Conservation (phyloP, 2,329 filamentous ascomycete genomes). For the Anisogramma anomala region DNA sequence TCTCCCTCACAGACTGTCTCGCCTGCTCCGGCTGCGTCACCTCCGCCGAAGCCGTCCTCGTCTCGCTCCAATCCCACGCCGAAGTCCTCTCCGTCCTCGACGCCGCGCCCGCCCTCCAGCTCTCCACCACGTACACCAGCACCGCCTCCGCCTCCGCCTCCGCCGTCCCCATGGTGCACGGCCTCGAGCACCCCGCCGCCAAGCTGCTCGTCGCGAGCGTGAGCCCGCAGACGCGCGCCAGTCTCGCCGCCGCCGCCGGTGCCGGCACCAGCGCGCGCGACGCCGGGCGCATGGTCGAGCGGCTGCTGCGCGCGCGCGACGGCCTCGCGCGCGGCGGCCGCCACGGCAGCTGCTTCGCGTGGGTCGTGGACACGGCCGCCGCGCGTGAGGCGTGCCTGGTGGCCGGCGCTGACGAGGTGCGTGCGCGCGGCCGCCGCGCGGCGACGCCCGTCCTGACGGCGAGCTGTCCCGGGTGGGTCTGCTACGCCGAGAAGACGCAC, state of each 20-base stretch:
- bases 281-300: slow-evolving; percentile 72
- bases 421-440: slow-evolving; percentile 24
- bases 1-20: slow-evolving; percentile 92
- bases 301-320: slow-evolving; percentile 58
- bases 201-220: slow-evolving; percentile 86
- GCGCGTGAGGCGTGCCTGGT: slow-evolving; percentile 76
- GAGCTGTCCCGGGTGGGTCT: slow-evolving; percentile 95
- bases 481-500: slow-evolving; percentile 97
- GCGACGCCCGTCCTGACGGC: slow-evolving; percentile 64
- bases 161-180: slow-evolving; percentile 31
- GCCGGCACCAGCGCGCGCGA: slow-evolving; percentile 58
- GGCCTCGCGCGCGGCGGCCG: slow-evolving; percentile 61
- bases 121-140: slow-evolving; percentile 25
- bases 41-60: slow-evolving; percentile 91
- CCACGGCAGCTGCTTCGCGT: slow-evolving; percentile 67
- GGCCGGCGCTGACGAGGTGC: slow-evolving; percentile 61
- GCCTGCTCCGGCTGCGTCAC: slow-evolving; percentile 97
- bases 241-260: slow-evolving; percentile 72
- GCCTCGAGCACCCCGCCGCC: slow-evolving; percentile 46
- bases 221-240: slow-evolving; percentile 82
- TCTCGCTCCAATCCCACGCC: slow-evolving; percentile 84
- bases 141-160: slow-evolving; percentile 25
- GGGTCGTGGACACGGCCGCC: slow-evolving; percentile 82
- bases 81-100: slow-evolving; percentile 82
- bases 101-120: slow-evolving; percentile 40